Percentiles rank a stretch among this genome's conserved stretches.
phyloP scores from a whole-genome alignment of 108 stramenopile species.

The Nannochloropsis oceanica region DNA sequence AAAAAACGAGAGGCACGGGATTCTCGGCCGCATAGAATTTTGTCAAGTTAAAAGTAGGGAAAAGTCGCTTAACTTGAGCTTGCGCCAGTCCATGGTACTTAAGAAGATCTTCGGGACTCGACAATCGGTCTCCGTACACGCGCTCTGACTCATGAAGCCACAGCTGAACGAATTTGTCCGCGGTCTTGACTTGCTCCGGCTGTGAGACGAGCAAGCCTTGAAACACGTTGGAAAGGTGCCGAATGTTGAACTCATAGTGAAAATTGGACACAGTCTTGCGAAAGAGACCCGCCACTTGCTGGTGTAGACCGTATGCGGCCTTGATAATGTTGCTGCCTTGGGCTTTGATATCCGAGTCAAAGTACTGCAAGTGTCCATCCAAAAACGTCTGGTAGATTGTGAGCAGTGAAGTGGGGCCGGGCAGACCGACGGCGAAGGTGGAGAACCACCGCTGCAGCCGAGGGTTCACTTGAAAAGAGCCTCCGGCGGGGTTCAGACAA shows the following conservation, averaged over 20 bases:
- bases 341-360: slow-evolving; percentile 37
- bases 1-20: slow-evolving; percentile 49
- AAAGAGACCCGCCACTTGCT: slow-evolving; percentile 41
- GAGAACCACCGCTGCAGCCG: slow-evolving; percentile 52
- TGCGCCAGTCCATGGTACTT: slow-evolving; percentile 43
- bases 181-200: slow-evolving; percentile 38
- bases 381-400: slow-evolving; percentile 52
- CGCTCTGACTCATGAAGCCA: slow-evolving; percentile 56
- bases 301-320: slow-evolving; percentile 43
- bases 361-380: slow-evolving; percentile 44
- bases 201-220: slow-evolving; percentile 49
- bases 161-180: slow-evolving; percentile 46
- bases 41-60: slow-evolving; percentile 39
- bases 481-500: slow-evolving; percentile 50
- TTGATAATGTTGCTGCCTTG: slow-evolving; percentile 37
- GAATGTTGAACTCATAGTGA: slow-evolving; percentile 60
- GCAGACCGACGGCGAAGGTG: slow-evolving; percentile 50
- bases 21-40: slow-evolving; percentile 47
- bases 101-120: slow-evolving; percentile 36
- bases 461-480: slow-evolving; percentile 46
- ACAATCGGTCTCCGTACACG: slow-evolving; percentile 52
- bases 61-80: slow-evolving; percentile 41
- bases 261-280: slow-evolving; percentile 51
- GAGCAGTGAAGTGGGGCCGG: slow-evolving; percentile 43
- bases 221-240: slow-evolving; percentile 54